A percentile compares a stretch with the other conserved stretches of the same genome.
Evolutionary conservation across 2,329 filamentous ascomycete genomes (phyloP).

Genomic region (Xylariaceae sp.): DNA sequence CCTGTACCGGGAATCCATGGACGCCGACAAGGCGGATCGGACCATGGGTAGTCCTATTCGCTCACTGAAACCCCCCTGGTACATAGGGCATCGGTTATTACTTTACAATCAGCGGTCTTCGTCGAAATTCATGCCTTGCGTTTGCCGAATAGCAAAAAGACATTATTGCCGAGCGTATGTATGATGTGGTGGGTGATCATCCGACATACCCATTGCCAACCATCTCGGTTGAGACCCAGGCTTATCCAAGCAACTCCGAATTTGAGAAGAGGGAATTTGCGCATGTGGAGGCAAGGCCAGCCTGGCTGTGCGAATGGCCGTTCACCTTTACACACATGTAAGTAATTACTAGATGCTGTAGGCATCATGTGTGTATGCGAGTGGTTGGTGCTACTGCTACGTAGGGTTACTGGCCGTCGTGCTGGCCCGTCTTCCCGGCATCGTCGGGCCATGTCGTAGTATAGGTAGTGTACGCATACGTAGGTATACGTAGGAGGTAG

Average conservation of each 20-base stretch:
- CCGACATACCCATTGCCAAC: no score
- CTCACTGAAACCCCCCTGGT: background rate
- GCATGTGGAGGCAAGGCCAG: constrained; percentile 14
- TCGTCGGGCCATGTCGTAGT: background rate
- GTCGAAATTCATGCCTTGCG: no score
- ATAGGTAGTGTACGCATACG: no score
- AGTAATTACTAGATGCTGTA: constrained; percentile 6
- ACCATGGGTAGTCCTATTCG: background rate
- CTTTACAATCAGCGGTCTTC: background rate
- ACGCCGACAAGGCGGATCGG: constrained; percentile 2
- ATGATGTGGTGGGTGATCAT: no score
- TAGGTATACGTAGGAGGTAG: no score
- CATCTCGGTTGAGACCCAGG: background rate
- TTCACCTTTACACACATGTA: background rate
- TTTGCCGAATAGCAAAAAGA: no score
- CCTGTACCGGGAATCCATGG: background rate
- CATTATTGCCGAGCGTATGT: no score
- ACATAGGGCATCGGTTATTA: background rate
- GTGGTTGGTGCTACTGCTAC: constrained; percentile 19
- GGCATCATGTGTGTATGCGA: constrained; percentile 6
- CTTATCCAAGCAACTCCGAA: constrained; percentile 8
- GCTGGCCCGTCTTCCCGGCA: constrained; percentile 19
- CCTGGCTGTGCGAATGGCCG: background rate
- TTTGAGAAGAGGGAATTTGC: constrained; percentile 15
- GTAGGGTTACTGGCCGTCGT: constrained; percentile 10